phyloP scores from a whole-genome alignment of 352 stramenopile genomes.

The Phytophthora palmivora region DNA sequence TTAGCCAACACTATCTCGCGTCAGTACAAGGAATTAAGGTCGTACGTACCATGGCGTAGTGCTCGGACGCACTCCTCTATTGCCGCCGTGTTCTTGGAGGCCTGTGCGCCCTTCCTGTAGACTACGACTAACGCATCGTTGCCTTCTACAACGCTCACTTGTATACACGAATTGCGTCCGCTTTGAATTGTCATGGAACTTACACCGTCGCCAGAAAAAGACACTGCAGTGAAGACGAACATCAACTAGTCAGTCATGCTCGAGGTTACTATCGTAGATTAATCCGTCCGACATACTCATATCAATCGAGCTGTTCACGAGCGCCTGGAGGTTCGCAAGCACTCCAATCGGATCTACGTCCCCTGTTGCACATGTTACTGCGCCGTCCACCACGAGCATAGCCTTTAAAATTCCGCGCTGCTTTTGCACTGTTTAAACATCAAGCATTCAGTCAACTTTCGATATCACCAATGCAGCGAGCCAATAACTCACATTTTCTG shows the following conservation, averaged over 20 bases:
- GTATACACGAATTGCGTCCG: conserved; percentile 83
- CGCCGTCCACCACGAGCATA: conserved; percentile 89
- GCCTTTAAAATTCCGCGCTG: conserved; percentile 90
- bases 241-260: too few species aligned
- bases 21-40: not conserved
- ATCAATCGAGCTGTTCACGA: conserved; percentile 86
- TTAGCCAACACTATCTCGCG: not conserved
- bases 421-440: conserved; percentile 71
- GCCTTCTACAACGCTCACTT: conserved; percentile 86
- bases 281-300: conserved; percentile 66
- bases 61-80: conserved; percentile 86
- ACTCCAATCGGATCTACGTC: conserved; percentile 93
- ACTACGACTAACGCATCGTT: conserved; percentile 84
- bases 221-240: conserved; percentile 71
- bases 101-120: conserved; percentile 83
- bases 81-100: conserved; percentile 68
- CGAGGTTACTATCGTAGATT: not conserved
- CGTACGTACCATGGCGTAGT: conserved; percentile 71
- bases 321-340: conserved; percentile 89
- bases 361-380: conserved; percentile 80
- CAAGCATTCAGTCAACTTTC: conserved; percentile 3
- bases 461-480: not conserved
- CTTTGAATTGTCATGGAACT: conserved; percentile 91
- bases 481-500: conserved; percentile 66
- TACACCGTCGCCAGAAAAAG: conserved; percentile 78